Evolutionary conservation across 2,329 filamentous ascomycete genomes (phyloP).

Genomic region (Monilinia polystroma): DNA sequence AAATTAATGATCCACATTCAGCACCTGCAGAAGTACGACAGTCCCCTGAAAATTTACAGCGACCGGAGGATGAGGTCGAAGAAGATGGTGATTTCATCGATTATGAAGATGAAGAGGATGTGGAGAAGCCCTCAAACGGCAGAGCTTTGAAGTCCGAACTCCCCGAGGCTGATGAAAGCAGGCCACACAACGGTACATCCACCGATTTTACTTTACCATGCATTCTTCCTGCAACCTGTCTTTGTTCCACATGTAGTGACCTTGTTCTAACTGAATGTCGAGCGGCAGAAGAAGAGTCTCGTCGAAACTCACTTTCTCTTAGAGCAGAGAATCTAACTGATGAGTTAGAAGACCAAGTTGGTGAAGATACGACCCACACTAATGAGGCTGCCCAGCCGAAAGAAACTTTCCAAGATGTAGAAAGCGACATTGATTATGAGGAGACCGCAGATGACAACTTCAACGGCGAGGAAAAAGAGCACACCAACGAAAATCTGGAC

Average conservation of each 20-base stretch:
- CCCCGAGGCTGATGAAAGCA: slow-evolving; percentile 24
- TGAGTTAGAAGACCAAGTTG: not conserved
- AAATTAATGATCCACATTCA: slow-evolving; percentile 8
- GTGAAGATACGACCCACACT: not conserved
- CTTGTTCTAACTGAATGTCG: slow-evolving; percentile 33
- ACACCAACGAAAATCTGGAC: not conserved
- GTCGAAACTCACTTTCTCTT: slow-evolving; percentile 31
- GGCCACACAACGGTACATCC: slow-evolving; percentile 34
- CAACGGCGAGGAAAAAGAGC: slow-evolving; percentile 2
- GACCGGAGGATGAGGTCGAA: slow-evolving; percentile 24
- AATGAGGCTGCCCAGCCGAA: slow-evolving; percentile 2
- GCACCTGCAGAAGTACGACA: slow-evolving; percentile 9
- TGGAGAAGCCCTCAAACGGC: slow-evolving; percentile 21
- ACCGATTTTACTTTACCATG: slow-evolving; percentile 35
- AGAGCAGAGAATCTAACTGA: slow-evolving; percentile 18
- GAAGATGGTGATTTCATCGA: slow-evolving; percentile 48
- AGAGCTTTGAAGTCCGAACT: slow-evolving; percentile 9
- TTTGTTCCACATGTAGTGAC: slow-evolving; percentile 35
- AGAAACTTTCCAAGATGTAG: slow-evolving; percentile 24
- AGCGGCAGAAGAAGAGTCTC: slow-evolving; percentile 31
- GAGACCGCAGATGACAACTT: not conserved
- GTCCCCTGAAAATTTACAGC: not conserved
- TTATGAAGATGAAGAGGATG: slow-evolving; percentile 49
- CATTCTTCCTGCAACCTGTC: slow-evolving; percentile 32
- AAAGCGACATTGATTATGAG: slow-evolving; percentile 30